phyloP scores from a whole-genome alignment of 495 filamentous ascomycete species.

The Apodospora peruviana region DNA sequence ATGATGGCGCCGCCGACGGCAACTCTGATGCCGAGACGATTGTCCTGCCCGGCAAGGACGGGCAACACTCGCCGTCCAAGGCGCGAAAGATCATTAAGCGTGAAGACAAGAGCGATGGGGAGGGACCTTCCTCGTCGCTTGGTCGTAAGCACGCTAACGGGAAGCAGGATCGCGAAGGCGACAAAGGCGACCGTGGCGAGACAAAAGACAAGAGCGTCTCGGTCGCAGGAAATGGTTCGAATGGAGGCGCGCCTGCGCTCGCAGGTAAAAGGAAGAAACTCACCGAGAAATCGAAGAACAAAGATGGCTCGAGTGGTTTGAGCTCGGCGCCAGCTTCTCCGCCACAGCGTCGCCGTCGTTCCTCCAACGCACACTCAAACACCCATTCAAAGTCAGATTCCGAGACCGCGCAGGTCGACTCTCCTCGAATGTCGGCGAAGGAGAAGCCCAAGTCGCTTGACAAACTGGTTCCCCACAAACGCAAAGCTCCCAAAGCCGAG shows the following conservation, averaged over 20 bases:
- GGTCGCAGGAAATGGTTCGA: conserved; percentile 10
- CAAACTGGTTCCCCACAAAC: conserved; percentile 34
- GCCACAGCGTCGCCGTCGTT: conserved; percentile 33
- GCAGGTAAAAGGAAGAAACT: conserved; percentile 46
- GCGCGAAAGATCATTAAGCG: conserved; percentile 64
- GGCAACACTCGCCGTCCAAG: conserved; percentile 62
- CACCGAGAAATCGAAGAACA: conserved; percentile 35
- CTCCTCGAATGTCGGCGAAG: conserved; percentile 26
- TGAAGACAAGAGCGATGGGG: conserved; percentile 56
- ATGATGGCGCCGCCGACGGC: conserved; percentile 42
- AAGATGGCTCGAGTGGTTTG: conserved; percentile 46
- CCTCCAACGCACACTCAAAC: conserved; percentile 31
- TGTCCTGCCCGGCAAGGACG: conserved; percentile 67
- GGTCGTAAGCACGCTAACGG: conserved; percentile 31
- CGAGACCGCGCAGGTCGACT: conserved; percentile 32
- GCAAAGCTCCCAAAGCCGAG: conserved; percentile 40
- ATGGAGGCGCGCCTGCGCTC: conserved; percentile 15
- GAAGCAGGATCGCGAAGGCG: conserved; percentile 17
- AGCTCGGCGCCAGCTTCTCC: conserved; percentile 51
- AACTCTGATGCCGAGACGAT: conserved; percentile 82
- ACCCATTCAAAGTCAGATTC: conserved; percentile 33
- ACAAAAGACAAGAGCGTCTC: conserved; percentile 19
- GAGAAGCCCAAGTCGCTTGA: conserved; percentile 36
- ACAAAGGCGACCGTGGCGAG: conserved; percentile 26
- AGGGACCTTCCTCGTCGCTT: conserved; percentile 31